Conservation (phyloP, 805 yeast species). For the Pichia thaimueangensis region DNA sequence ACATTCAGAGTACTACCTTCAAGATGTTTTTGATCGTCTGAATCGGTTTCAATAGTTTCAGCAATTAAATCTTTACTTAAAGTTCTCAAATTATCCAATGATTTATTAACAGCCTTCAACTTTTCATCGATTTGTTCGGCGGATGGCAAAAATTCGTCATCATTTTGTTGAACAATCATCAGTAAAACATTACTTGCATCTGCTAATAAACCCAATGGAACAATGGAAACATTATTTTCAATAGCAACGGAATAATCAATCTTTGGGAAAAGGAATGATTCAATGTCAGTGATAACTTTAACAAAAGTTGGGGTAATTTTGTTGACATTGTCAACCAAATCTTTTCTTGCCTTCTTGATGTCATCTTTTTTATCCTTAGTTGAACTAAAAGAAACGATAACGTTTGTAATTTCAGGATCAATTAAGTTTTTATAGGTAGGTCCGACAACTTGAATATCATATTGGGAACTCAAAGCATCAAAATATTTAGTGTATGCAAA, state of each 20-base stretch:
- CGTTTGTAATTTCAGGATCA: slow-evolving; percentile 34
- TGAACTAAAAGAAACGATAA: slow-evolving; percentile 59
- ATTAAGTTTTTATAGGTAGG: slow-evolving; percentile 43
- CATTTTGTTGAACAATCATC: slow-evolving; percentile 45
- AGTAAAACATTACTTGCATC: slow-evolving; percentile 42
- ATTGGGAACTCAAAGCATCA: slow-evolving; percentile 35
- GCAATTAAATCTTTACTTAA: slow-evolving; percentile 48
- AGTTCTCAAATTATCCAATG: slow-evolving; percentile 53
- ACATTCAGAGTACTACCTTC: slow-evolving; percentile 51
- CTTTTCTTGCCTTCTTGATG: slow-evolving; percentile 58
- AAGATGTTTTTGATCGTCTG: slow-evolving; percentile 51
- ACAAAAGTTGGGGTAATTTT: slow-evolving; percentile 62
- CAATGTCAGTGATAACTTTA: slow-evolving; percentile 54
- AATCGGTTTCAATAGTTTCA: slow-evolving; percentile 44
- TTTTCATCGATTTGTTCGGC: slow-evolving; percentile 49
- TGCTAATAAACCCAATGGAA: slow-evolving; percentile 50
- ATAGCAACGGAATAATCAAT: slow-evolving; percentile 40
- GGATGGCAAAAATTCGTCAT: slow-evolving; percentile 71
- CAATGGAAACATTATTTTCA: slow-evolving; percentile 44
- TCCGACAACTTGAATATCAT: slow-evolving; percentile 38
- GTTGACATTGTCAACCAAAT: slow-evolving; percentile 69
- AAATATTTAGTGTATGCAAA: slow-evolving; percentile 50
- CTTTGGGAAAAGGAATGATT: slow-evolving; percentile 47
- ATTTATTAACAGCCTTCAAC: slow-evolving; percentile 46
- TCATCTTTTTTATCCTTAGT: slow-evolving; percentile 38